Conservation (phyloP, 75 land plant species). For the Sequoia sempervirens region DNA sequence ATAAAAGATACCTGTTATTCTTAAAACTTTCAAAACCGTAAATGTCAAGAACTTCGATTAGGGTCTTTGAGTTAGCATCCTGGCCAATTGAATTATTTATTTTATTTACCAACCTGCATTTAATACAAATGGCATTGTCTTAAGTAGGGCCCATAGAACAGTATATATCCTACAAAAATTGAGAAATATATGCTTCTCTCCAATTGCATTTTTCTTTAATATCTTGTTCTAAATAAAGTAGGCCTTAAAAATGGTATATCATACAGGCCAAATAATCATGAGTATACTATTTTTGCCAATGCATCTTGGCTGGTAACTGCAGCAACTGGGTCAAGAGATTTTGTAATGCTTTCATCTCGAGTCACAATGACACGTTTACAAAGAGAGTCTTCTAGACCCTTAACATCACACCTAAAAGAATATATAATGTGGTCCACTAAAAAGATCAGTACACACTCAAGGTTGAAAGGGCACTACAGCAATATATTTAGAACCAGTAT, state of each 20-base stretch:
- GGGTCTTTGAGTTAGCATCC: constrained; percentile 76
- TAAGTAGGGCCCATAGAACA: neutral
- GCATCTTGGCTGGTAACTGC: constrained; percentile 78
- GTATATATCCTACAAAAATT: too few species aligned
- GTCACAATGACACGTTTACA: constrained; percentile 74
- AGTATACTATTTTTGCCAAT: constrained; percentile 80
- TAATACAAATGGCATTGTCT: neutral
- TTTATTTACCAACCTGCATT: constrained; percentile 89
- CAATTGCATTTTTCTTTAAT: neutral
- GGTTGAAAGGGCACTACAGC: neutral
- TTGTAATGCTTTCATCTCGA: constrained; percentile 79
- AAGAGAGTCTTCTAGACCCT: constrained; percentile 59
- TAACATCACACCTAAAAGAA: constrained; percentile 36
- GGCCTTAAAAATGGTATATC: neutral
- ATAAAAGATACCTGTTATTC: constrained; percentile 76
- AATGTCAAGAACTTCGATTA: constrained; percentile 96
- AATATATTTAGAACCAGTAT: neutral
- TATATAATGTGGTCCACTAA: too few species aligned
- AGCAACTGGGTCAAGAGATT: constrained; percentile 49
- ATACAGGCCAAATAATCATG: constrained; percentile 87
- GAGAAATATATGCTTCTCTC: neutral
- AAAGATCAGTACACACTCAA: neutral
- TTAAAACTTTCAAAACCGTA: constrained; percentile 99
- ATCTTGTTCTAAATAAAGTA: neutral
- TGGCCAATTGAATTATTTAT: constrained; percentile 94